Conservation (phyloP, 2,329 filamentous ascomycete genomes). For the Dactylonectria estremocensis region DNA sequence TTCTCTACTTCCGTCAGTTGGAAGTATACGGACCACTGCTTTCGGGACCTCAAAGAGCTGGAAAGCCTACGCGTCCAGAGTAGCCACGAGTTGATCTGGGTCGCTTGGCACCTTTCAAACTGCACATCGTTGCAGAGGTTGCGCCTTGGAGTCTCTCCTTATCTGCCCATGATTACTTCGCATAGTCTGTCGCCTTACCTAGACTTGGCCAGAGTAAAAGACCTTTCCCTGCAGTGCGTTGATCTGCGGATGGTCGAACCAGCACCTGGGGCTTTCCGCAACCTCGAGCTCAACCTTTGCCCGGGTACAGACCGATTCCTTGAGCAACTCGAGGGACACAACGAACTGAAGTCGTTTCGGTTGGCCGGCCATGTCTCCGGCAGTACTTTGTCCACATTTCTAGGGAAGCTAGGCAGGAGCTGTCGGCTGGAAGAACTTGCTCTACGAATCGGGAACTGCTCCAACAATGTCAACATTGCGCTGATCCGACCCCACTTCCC, state of each 20-base stretch:
- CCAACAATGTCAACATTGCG: background rate
- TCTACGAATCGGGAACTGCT: background rate
- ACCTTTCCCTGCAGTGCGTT: background rate
- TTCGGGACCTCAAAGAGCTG: too few relatives aligned
- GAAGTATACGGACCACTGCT: too few relatives aligned
- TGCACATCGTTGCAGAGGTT: too few relatives aligned
- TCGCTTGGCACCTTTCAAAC: too few relatives aligned
- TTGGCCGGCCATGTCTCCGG: background rate
- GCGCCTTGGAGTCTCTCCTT: too few relatives aligned
- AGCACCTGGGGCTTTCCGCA: background rate
- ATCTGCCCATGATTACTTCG: too few relatives aligned
- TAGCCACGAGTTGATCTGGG: too few relatives aligned
- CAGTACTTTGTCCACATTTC: background rate
- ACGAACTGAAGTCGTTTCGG: background rate
- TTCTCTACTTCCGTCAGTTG: too few relatives aligned
- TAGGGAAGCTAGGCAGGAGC: background rate
- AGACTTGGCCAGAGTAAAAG: background rate
- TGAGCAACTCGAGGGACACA: background rate
- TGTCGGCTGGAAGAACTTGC: background rate
- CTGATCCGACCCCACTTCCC: background rate
- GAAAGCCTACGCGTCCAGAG: too few relatives aligned
- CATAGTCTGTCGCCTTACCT: too few relatives aligned
- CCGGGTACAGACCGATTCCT: background rate
- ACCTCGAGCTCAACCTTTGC: background rate
- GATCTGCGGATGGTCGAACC: background rate